A percentile compares a stretch with the other conserved stretches of the same genome.
Conservation (phyloP, 139 green algal genomes). For the Chlamydomonas asymmetrica region DNA sequence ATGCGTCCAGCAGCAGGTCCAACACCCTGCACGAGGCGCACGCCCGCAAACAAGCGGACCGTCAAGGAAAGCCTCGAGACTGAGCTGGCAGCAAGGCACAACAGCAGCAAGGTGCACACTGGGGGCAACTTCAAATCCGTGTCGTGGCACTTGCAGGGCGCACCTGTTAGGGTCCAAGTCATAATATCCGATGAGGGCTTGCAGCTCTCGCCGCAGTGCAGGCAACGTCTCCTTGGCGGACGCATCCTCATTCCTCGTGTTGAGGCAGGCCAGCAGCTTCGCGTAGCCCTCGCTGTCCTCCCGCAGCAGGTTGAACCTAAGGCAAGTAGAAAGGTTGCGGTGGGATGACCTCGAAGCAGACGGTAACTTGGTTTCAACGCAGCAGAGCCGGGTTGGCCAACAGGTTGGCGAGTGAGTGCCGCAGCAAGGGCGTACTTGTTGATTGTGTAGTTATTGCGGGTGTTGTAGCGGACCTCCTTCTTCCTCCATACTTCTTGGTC, state of each 20-base stretch:
- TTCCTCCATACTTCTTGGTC: conserved; percentile 33
- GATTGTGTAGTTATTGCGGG: conserved; percentile 35
- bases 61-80: too few relatives aligned
- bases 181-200: conserved; percentile 87
- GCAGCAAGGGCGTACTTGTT: conserved; percentile 22
- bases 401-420: too few relatives aligned
- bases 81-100: too few relatives aligned
- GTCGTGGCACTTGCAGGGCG: too few relatives aligned
- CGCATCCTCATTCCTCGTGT: too few relatives aligned
- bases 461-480: conserved; percentile 45
- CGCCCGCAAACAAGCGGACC: too few relatives aligned
- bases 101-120: background rate
- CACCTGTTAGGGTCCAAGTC: conserved; percentile 88
- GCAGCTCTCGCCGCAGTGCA: conserved; percentile 42
- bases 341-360: too few relatives aligned
- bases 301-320: conserved; percentile 89
- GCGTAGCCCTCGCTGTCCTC: conserved; percentile 91
- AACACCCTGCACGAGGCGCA: too few relatives aligned
- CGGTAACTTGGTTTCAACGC: too few relatives aligned
- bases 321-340: conserved; percentile 7
- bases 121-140: background rate
- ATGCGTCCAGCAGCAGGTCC: conserved; percentile 78
- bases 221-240: too few relatives aligned
- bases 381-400: background rate
- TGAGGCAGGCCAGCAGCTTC: conserved; percentile 76